Percentiles rank a stretch among this genome's conserved stretches.
Evolutionary conservation across 176 grass and related monocot species (phyloP).

Genomic region (Saccharum spontaneum): DNA sequence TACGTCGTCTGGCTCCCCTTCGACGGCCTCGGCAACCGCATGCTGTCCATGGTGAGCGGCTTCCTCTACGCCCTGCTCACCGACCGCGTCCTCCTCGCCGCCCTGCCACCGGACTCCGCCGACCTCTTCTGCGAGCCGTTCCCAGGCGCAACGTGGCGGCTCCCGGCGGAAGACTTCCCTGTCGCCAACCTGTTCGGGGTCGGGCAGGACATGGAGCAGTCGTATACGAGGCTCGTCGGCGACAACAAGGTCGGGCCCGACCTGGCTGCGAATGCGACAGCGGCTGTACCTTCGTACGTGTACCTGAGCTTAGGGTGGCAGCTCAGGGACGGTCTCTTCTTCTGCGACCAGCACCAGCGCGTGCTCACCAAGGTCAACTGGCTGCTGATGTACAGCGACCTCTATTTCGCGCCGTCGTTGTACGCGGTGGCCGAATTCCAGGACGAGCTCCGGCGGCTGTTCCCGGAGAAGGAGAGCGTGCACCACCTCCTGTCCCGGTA

Average conservation of each 20-base stretch:
- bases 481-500: conserved; percentile 47
- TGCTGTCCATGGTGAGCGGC: conserved; percentile 39
- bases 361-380: conserved; percentile 47
- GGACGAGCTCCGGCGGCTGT: conserved; percentile 45
- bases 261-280: not conserved
- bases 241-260: accelerated
- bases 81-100: conserved; percentile 48
- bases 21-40: conserved; percentile 59
- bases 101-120: conserved; percentile 15
- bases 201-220: not conserved
- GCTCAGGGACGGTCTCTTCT: conserved; percentile 24
- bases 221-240: conserved; percentile 35
- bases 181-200: conserved; percentile 9
- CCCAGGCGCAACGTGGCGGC: conserved; percentile 47
- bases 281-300: conserved; percentile 27
- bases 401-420: conserved; percentile 47
- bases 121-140: conserved; percentile 83
- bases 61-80: conserved; percentile 64
- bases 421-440: conserved; percentile 32
- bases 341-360: conserved; percentile 51
- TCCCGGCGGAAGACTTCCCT: conserved; percentile 34
- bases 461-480: conserved; percentile 51
- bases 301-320: conserved; percentile 33
- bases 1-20: conserved; percentile 54
- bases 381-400: conserved; percentile 47